phyloP scores from a whole-genome alignment of 75 land plant genomes.

The Selaginella moellendorffii region DNA sequence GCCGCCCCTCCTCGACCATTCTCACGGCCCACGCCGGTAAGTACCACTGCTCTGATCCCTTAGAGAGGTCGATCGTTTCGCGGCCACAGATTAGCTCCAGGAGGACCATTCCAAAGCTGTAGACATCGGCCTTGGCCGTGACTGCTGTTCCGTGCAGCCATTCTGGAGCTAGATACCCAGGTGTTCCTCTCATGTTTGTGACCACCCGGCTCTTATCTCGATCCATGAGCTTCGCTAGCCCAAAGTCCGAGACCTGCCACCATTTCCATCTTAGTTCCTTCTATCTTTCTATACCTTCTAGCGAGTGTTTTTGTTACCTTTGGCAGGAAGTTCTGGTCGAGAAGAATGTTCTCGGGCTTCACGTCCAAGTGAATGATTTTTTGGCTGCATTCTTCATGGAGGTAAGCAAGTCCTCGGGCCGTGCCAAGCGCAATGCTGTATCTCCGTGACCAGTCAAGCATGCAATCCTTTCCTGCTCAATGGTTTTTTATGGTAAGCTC shows the following conservation, averaged over 20 bases:
- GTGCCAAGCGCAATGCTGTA: background rate
- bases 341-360: constrained; percentile 4
- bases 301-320: background rate
- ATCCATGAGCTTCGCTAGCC: background rate
- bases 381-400: constrained; percentile 2
- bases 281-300: background rate
- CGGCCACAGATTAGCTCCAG: constrained; percentile 2
- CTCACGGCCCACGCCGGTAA: constrained; percentile 10
- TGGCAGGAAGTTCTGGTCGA: background rate
- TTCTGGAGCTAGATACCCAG: constrained; percentile 18
- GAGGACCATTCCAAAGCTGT: background rate
- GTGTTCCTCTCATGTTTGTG: constrained; percentile 16
- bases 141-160: constrained; percentile 5
- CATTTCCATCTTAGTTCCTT: background rate
- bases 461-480: background rate
- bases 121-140: constrained; percentile 1
- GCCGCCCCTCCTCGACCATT: background rate
- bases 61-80: background rate
- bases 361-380: constrained; percentile 6
- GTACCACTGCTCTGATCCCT: background rate
- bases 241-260: constrained; percentile 12
- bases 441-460: constrained; percentile 5
- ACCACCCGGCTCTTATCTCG: constrained; percentile 9
- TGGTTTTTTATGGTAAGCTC: too few species aligned
- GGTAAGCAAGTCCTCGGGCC: constrained; percentile 6